phyloP scores from a whole-genome alignment of 139 green algal species.

The Chlorella vulgaris region DNA sequence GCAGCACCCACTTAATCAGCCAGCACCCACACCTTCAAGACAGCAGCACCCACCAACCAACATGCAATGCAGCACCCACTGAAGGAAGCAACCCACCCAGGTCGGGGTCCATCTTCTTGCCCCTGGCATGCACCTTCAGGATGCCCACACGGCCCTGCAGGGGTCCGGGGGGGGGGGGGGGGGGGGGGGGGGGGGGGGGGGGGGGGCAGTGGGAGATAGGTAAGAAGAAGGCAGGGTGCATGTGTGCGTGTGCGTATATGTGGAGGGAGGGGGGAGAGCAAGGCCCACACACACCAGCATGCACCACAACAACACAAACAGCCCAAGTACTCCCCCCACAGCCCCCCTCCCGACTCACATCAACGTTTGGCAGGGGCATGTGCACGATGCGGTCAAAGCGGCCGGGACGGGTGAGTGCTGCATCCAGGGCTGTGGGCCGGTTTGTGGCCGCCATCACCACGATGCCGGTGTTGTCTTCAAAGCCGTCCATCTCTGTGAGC shows the following conservation, averaged over 20 bases:
- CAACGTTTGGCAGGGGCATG: constrained; percentile 86
- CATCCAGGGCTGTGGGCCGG: constrained; percentile 89
- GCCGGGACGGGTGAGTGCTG: constrained; percentile 87
- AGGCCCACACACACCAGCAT: background rate
- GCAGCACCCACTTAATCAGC: too few relatives aligned
- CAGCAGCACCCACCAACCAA: too few relatives aligned
- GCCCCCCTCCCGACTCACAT: constrained; percentile 12
- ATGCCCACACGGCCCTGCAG: constrained; percentile 80
- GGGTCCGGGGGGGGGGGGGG: background rate
- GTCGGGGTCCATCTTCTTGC: constrained; percentile 75
- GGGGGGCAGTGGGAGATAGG: background rate
- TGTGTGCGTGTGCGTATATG: background rate
- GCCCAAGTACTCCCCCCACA: background rate
- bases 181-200: background rate
- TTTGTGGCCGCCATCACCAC: constrained; percentile 98
- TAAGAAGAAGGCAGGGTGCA: too few relatives aligned
- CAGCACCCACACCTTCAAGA: too few relatives aligned
- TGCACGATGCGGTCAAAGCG: constrained; percentile 97
- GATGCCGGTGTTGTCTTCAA: constrained; percentile 94
- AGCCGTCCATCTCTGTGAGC: constrained; percentile 93
- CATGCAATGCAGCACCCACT: too few relatives aligned
- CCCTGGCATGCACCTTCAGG: constrained; percentile 87
- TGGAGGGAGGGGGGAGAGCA: background rate
- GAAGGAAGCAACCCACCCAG: too few relatives aligned
- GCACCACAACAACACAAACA: background rate